A percentile compares a stretch with the other conserved stretches of the same genome.
Evolutionary conservation across 2,329 filamentous ascomycete species (phyloP).

Genomic region (Colletotrichum zoysiae): DNA sequence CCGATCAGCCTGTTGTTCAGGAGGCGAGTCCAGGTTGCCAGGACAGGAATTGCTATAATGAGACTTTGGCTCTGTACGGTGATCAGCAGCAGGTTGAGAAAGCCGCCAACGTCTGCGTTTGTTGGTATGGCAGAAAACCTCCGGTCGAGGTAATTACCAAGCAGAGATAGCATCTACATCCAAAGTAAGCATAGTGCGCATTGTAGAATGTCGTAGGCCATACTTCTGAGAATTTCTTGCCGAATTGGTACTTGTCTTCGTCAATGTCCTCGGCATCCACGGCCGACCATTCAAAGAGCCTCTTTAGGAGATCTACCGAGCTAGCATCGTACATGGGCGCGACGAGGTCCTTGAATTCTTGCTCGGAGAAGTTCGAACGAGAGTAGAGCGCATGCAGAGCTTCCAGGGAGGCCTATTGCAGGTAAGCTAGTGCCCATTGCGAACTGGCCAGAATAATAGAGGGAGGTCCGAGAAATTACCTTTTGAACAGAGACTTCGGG

Average conservation of each 20-base stretch:
- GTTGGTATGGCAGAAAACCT: conserved; percentile 76
- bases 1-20: conserved; percentile 79
- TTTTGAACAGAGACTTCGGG: conserved; percentile 80
- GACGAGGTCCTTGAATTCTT: conserved; percentile 83
- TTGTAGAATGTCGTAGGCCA: neutral
- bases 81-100: conserved; percentile 82
- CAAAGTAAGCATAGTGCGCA: neutral
- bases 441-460: neutral
- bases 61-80: conserved; percentile 89
- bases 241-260: conserved; percentile 90
- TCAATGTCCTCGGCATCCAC: conserved; percentile 87
- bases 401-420: conserved; percentile 79
- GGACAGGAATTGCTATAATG: conserved; percentile 90
- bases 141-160: conserved; percentile 86
- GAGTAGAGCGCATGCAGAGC: conserved; percentile 86
- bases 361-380: conserved; percentile 78
- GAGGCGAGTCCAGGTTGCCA: conserved; percentile 90
- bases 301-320: conserved; percentile 77
- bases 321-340: conserved; percentile 82
- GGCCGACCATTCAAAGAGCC: conserved; percentile 83
- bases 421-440: conserved; percentile 43
- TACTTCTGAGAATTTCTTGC: conserved; percentile 95
- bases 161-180: conserved; percentile 81
- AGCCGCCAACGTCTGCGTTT: conserved; percentile 75
- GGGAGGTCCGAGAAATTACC: conserved; percentile 56